Evolutionary conservation across 169 alveolate genomes (phyloP).

Genomic region (Cryptosporidium viatorum): DNA sequence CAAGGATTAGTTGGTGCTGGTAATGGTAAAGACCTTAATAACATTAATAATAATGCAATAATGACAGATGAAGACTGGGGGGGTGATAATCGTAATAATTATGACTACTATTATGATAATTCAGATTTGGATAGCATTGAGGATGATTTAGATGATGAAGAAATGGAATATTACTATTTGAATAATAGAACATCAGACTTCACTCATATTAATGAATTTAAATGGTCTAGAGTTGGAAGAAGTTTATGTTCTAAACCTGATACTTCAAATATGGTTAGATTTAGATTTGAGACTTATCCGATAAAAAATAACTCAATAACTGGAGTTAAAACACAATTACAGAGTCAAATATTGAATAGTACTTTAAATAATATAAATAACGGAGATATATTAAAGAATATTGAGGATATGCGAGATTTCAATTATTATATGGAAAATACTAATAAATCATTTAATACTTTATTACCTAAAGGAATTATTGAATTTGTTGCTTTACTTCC

Average conservation of each 20-base stretch:
- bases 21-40: neutral
- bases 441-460: slow-evolving; percentile 34
- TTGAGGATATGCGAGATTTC: slow-evolving; percentile 13
- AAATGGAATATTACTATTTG: slow-evolving; percentile 33
- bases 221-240: slow-evolving; percentile 59
- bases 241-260: slow-evolving; percentile 65
- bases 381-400: neutral
- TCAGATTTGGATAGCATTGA: slow-evolving; percentile 28
- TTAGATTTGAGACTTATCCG: slow-evolving; percentile 31
- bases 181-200: neutral
- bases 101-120: neutral
- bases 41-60: too few species aligned
- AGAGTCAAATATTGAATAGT: neutral
- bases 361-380: slow-evolving; percentile 9
- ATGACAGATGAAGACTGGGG: too few species aligned
- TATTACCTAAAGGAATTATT: slow-evolving; percentile 59
- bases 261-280: slow-evolving; percentile 42
- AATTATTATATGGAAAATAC: neutral
- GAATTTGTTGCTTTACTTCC: slow-evolving; percentile 60
- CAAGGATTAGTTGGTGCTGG: too few species aligned
- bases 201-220: slow-evolving; percentile 38
- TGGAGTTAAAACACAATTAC: neutral
- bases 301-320: slow-evolving; percentile 55
- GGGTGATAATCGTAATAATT: too few species aligned
- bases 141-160: slow-evolving; percentile 54